A percentile compares a stretch with the other conserved stretches of the same genome.
Conservation (phyloP, 106 monocot species). For the Acorus calamus region DNA sequence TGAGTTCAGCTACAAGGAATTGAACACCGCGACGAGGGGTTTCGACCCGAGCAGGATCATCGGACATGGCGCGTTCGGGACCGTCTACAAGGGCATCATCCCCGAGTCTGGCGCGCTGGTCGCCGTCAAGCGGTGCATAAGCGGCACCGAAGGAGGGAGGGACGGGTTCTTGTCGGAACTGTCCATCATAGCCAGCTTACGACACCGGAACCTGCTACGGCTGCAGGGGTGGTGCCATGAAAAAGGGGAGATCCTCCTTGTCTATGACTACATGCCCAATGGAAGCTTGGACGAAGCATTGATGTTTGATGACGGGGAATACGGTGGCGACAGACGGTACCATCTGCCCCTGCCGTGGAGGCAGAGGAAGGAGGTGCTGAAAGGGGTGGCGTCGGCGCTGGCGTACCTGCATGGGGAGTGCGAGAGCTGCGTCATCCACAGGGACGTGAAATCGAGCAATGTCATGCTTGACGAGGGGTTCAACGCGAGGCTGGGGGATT, state of each 20-base stretch:
- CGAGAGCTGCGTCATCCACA: slow-evolving; percentile 89
- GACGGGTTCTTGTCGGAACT: slow-evolving; percentile 87
- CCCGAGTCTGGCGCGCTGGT: slow-evolving; percentile 69
- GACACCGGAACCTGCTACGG: slow-evolving; percentile 77
- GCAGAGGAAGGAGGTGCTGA: slow-evolving; percentile 58
- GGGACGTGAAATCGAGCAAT: slow-evolving; percentile 98
- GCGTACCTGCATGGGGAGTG: slow-evolving; percentile 96
- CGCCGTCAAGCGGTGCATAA: slow-evolving; percentile 87
- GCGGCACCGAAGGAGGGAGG: slow-evolving; percentile 23
- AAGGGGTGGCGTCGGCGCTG: slow-evolving; percentile 86
- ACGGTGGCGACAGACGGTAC: too few species aligned
- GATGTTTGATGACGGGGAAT: slow-evolving; percentile 25
- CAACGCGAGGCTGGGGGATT: slow-evolving; percentile 88
- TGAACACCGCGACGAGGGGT: slow-evolving; percentile 44
- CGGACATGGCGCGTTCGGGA: slow-evolving; percentile 90
- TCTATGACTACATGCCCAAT: slow-evolving; percentile 93
- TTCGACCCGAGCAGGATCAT: slow-evolving; percentile 69
- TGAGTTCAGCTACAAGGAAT: slow-evolving; percentile 78
- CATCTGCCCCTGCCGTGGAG: slow-evolving; percentile 41
- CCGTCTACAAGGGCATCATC: slow-evolving; percentile 90
- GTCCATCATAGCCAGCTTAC: slow-evolving; percentile 89
- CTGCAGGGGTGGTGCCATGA: slow-evolving; percentile 89
- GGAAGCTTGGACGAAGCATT: slow-evolving; percentile 90
- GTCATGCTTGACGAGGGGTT: slow-evolving; percentile 90
- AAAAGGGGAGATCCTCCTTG: slow-evolving; percentile 85